Conservation (phyloP, 305 asterid genomes). For the Stenogyne calaminthoides region DNA sequence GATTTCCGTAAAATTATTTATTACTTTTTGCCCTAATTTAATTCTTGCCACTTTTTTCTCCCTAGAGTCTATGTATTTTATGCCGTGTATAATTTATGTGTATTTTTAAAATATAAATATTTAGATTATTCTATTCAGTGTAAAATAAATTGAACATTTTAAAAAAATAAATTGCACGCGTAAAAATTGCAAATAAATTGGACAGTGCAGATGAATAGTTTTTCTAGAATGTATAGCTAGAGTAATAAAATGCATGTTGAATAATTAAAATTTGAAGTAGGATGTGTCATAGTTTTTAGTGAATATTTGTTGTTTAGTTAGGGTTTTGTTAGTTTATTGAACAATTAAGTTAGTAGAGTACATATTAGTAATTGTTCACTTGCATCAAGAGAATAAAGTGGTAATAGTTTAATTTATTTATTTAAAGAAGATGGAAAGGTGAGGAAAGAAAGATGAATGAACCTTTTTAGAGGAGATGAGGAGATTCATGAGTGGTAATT, state of each 20-base stretch:
- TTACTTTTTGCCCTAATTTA: neutral
- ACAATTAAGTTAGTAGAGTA: conserved; percentile 21
- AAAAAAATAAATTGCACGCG: no score
- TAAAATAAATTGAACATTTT: no score
- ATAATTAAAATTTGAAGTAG: neutral
- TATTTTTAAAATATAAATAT: no score
- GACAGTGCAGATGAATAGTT: no score
- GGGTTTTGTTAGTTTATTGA: conserved; percentile 11
- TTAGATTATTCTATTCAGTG: no score
- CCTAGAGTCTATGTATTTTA: neutral
- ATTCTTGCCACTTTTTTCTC: neutral
- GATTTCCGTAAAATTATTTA: conserved; percentile 47
- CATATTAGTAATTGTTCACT: conserved; percentile 32
- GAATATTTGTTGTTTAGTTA: conserved; percentile 25
- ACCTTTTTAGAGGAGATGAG: conserved; percentile 54
- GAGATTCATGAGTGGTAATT: conserved; percentile 57
- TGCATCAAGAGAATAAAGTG: conserved; percentile 36
- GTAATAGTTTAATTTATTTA: no score
- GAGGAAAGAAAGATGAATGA: conserved; percentile 45
- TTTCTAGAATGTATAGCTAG: no score
- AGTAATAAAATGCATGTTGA: neutral
- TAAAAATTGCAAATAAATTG: no score
- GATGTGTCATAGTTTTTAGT: conserved; percentile 16
- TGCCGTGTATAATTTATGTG: no score
- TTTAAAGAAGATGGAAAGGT: conserved; percentile 32